A percentile compares a stretch with the other conserved stretches of the same genome.
Evolutionary conservation across 768 basidiomycete species (phyloP).

Genomic region (Hemileccinum rubropunctum): DNA sequence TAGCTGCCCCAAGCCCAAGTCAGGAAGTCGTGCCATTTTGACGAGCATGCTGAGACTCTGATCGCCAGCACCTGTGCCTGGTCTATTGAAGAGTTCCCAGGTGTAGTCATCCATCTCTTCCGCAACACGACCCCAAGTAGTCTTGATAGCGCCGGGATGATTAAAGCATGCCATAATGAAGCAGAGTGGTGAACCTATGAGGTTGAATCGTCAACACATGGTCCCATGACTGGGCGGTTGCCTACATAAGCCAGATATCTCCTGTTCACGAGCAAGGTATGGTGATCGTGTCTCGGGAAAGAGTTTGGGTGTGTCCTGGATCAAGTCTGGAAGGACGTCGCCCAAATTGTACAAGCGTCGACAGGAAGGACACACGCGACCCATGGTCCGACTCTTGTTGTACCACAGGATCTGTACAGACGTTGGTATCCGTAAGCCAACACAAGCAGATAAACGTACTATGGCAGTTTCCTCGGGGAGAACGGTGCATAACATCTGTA

Average conservation of each 20-base stretch:
- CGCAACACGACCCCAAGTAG: slow-evolving; percentile 65
- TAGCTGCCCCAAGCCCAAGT: slow-evolving; percentile 70
- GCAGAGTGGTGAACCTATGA: slow-evolving; percentile 71
- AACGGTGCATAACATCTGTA: slow-evolving; percentile 67
- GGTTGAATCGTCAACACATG: slow-evolving; percentile 1
- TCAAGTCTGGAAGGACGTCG: slow-evolving; percentile 55
- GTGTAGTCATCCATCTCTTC: slow-evolving; percentile 67
- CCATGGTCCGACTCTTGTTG: slow-evolving; percentile 71
- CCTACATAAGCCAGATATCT: slow-evolving; percentile 77
- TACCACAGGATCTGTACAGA: slow-evolving; percentile 70
- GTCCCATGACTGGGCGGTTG: slow-evolving; percentile 4
- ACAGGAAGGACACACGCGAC: slow-evolving; percentile 78
- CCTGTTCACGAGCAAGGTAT: slow-evolving; percentile 55
- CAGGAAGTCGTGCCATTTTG: slow-evolving; percentile 72
- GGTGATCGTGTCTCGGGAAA: slow-evolving; percentile 30
- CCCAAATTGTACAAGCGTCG: slow-evolving; percentile 69
- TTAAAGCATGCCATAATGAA: slow-evolving; percentile 70
- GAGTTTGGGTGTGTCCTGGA: slow-evolving; percentile 23
- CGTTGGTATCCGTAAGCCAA: not conserved
- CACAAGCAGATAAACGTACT: slow-evolving; percentile 39
- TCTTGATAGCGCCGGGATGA: slow-evolving; percentile 60
- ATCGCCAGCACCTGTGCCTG: slow-evolving; percentile 34
- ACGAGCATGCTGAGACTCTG: slow-evolving; percentile 59
- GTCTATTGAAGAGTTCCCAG: slow-evolving; percentile 58
- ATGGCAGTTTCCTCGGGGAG: slow-evolving; percentile 71